Conservation (phyloP, 805 yeast genomes). For the Pichia californica region DNA sequence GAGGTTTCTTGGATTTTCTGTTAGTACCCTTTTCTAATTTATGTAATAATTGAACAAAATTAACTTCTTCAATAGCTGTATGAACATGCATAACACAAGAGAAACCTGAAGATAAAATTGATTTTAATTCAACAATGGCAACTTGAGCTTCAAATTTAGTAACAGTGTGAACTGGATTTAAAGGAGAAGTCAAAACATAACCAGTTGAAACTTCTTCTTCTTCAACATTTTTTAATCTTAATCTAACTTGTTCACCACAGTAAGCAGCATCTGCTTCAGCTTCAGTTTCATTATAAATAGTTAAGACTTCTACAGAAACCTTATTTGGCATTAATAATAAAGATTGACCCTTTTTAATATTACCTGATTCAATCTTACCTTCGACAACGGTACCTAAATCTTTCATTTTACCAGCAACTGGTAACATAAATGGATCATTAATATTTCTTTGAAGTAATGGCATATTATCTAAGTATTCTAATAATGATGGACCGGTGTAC, state of each 20-base stretch:
- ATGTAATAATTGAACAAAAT: slow-evolving; percentile 74
- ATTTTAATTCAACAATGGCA: slow-evolving; percentile 93
- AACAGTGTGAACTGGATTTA: slow-evolving; percentile 85
- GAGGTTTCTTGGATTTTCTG: slow-evolving; percentile 93
- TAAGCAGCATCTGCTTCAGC: slow-evolving; percentile 83
- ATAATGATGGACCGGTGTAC: slow-evolving; percentile 88
- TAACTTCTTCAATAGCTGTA: slow-evolving; percentile 96
- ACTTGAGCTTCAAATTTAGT: slow-evolving; percentile 91
- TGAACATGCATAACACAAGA: slow-evolving; percentile 98
- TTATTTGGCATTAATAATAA: slow-evolving; percentile 92
- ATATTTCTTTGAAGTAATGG: slow-evolving; percentile 76
- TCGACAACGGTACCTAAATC: slow-evolving; percentile 97
- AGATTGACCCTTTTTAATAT: slow-evolving; percentile 68
- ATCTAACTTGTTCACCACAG: slow-evolving; percentile 96
- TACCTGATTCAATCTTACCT: slow-evolving; percentile 97
- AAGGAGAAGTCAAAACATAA: slow-evolving; percentile 80
- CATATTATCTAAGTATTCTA: slow-evolving; percentile 84
- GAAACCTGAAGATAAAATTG: slow-evolving; percentile 91
- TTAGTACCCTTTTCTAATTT: slow-evolving; percentile 95
- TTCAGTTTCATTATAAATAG: slow-evolving; percentile 93
- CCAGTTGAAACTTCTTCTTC: slow-evolving; percentile 95
- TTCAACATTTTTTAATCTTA: slow-evolving; percentile 90
- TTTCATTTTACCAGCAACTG: slow-evolving; percentile 89
- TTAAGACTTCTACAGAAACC: slow-evolving; percentile 71
- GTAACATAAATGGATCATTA: slow-evolving; percentile 96